Evolutionary conservation across 2,329 filamentous ascomycete species (phyloP).

Genomic region (Colletotrichum kahawae): DNA sequence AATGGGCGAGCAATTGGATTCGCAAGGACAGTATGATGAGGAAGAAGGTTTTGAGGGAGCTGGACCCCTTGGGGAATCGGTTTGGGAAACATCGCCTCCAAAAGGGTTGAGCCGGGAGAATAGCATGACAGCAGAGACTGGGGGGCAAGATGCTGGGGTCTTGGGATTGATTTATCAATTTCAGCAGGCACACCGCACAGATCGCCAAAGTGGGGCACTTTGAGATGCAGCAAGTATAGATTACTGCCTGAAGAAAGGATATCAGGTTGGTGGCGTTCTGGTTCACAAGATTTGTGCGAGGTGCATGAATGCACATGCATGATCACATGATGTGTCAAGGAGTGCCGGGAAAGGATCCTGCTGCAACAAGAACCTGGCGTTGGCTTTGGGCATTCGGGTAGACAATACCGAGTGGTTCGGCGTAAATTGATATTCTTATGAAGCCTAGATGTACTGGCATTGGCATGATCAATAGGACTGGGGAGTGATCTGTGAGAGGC

Average conservation of each 20-base stretch:
- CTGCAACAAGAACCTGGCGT: neutral
- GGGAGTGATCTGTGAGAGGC: neutral
- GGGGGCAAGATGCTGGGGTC: conserved; percentile 58
- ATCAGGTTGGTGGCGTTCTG: neutral
- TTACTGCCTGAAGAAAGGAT: neutral
- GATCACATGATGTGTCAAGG: neutral
- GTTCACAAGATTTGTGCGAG: neutral
- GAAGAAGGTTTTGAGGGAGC: conserved; percentile 56
- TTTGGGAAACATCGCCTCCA: conserved; percentile 63
- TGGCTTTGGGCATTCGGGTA: neutral
- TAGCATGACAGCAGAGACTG: conserved; percentile 49
- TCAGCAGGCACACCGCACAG: conserved; percentile 60
- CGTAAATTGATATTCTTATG: neutral
- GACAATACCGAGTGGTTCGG: neutral
- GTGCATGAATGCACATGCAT: neutral
- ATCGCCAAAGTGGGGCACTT: conserved; percentile 42
- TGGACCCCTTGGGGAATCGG: conserved; percentile 60
- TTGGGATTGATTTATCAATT: conserved; percentile 64
- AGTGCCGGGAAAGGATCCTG: neutral
- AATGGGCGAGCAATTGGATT: conserved; percentile 41
- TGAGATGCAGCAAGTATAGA: neutral
- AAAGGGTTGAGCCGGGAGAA: conserved; percentile 57
- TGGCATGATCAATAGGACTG: neutral
- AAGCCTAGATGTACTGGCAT: neutral
- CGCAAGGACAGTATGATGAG: conserved; percentile 67